Percentiles rank a stretch among this genome's conserved stretches.
Conservation (phyloP, 2,329 filamentous ascomycete species). For the Dryadomyces quercivorus region DNA sequence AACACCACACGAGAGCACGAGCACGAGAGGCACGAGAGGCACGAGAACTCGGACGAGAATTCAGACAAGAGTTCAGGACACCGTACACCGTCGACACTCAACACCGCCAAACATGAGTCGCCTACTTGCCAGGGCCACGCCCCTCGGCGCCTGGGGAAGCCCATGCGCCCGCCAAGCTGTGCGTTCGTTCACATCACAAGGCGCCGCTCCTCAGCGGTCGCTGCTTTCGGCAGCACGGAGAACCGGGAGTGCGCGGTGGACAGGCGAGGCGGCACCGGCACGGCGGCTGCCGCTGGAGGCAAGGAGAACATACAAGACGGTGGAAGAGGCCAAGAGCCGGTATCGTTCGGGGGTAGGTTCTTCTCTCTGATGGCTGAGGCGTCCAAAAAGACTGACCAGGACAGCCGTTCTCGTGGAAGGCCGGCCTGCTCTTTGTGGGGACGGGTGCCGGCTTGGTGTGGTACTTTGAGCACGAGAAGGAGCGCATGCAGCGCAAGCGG, state of each 20-base stretch:
- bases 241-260: constrained; percentile 3
- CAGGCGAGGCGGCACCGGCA: constrained; percentile 13
- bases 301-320: constrained; percentile 33
- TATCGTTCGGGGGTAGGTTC: constrained; percentile 43
- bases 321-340: constrained; percentile 47
- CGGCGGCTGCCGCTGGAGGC: constrained; percentile 19
- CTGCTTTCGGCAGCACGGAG: not conserved
- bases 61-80: too few species aligned
- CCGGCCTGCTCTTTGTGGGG: constrained; percentile 71
- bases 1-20: not conserved
- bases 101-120: too few species aligned
- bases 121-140: constrained; percentile 6
- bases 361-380: too few species aligned
- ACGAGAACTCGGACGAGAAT: too few species aligned
- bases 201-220: not conserved
- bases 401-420: constrained; percentile 87
- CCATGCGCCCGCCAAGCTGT: not conserved
- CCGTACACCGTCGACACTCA: too few species aligned
- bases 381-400: too few species aligned
- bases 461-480: constrained; percentile 92
- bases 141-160: constrained; percentile 7
- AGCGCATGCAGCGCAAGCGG: constrained; percentile 75
- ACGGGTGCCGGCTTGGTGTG: constrained; percentile 67
- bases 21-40: too few species aligned
- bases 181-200: not conserved